phyloP scores from a whole-genome alignment of 768 basidiomycete genomes.

The Boletus subparvulus region DNA sequence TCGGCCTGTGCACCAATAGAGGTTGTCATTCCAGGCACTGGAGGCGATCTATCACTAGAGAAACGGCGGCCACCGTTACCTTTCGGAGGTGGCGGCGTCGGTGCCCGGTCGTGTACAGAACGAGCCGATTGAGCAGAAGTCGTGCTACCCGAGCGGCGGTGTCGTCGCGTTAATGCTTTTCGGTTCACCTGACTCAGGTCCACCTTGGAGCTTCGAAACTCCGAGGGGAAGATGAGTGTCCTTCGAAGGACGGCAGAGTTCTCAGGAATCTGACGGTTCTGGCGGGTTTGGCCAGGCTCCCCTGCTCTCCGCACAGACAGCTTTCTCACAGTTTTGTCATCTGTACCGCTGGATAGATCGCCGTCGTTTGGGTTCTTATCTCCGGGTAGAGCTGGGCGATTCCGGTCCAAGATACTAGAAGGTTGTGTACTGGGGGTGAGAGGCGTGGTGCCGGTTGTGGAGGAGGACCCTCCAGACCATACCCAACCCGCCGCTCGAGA shows the following conservation, averaged over 20 bases:
- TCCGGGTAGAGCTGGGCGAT: constrained; percentile 16
- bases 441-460: constrained; percentile 8
- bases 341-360: constrained; percentile 30
- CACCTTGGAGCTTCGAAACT: constrained; percentile 53
- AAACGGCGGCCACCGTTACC: constrained; percentile 55
- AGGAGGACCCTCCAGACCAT: constrained; percentile 29
- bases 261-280: constrained; percentile 37
- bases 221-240: constrained; percentile 78
- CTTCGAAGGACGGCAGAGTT: constrained; percentile 62
- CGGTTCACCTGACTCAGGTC: constrained; percentile 56
- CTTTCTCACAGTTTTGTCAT: constrained; percentile 31
- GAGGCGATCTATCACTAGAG: constrained; percentile 65
- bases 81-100: constrained; percentile 82
- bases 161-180: constrained; percentile 49
- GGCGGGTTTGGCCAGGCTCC: constrained; percentile 27
- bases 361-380: constrained; percentile 32
- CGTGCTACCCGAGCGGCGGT: constrained; percentile 63
- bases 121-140: constrained; percentile 60
- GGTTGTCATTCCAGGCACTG: constrained; percentile 62
- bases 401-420: constrained; percentile 11
- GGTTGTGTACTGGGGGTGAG: constrained; percentile 26
- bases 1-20: constrained; percentile 45
- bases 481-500: constrained; percentile 51
- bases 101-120: constrained; percentile 77
- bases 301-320: constrained; percentile 21